Percentiles rank a stretch among this genome's conserved stretches.
Evolutionary conservation across 1,284 basidiomycete species (phyloP).

Genomic region (Laetiporus sulphureus): DNA sequence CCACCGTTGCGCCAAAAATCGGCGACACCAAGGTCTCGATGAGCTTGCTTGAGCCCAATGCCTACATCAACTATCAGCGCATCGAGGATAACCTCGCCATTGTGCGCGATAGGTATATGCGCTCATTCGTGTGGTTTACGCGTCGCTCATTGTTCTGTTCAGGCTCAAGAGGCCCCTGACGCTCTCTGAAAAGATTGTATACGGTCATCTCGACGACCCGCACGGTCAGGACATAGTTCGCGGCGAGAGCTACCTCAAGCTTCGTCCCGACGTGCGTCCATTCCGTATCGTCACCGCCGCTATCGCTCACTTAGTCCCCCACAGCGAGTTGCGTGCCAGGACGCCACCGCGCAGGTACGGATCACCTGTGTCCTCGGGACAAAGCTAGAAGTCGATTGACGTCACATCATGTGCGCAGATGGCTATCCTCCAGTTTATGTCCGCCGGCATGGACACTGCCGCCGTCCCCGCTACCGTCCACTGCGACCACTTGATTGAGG

Average conservation of each 20-base stretch:
- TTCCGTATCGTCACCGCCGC: slow-evolving; percentile 2
- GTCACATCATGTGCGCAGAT: slow-evolving; percentile 74
- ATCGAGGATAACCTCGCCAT: slow-evolving; percentile 92
- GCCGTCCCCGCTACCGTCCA: slow-evolving; percentile 98
- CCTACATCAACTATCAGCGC: slow-evolving; percentile 95
- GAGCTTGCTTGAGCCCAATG: slow-evolving; percentile 82
- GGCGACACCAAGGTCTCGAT: slow-evolving; percentile 92
- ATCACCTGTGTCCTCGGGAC: slow-evolving; percentile 2
- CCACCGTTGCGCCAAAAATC: slow-evolving; percentile 70
- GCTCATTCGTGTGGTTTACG: not conserved
- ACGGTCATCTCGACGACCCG: slow-evolving; percentile 96
- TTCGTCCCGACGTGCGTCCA: slow-evolving; percentile 84
- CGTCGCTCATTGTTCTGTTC: slow-evolving; percentile 8
- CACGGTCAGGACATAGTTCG: slow-evolving; percentile 84
- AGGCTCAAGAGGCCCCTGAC: slow-evolving; percentile 93
- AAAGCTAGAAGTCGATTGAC: slow-evolving; percentile 10
- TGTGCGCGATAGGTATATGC: slow-evolving; percentile 70
- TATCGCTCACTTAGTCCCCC: slow-evolving; percentile 8
- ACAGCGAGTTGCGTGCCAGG: slow-evolving; percentile 98
- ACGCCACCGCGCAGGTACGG: slow-evolving; percentile 84
- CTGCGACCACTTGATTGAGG: slow-evolving; percentile 99
- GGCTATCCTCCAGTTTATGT: slow-evolving; percentile 99
- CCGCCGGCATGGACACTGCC: slow-evolving; percentile 95
- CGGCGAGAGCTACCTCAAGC: slow-evolving; percentile 90
- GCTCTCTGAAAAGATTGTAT: slow-evolving; percentile 97